Conservation (phyloP, 2,329 filamentous ascomycete species). For the Colletotrichum tanaceti region DNA sequence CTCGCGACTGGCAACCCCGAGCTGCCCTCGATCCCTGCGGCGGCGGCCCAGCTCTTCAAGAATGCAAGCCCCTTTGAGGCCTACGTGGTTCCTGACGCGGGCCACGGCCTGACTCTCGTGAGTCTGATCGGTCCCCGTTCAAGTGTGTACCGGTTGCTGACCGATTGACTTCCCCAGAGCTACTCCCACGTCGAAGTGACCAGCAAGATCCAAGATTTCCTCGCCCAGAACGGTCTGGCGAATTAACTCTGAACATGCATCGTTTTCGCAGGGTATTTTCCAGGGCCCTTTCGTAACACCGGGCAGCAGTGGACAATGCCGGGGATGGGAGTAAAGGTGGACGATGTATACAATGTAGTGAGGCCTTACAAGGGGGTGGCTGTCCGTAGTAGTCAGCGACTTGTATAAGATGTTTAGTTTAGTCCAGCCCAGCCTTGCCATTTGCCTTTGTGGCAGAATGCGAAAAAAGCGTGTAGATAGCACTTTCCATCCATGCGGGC, state of each 20-base stretch:
- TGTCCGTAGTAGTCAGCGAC: not conserved
- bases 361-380: not conserved
- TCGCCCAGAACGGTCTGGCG: constrained; percentile 44
- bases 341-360: not conserved
- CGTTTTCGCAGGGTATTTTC: not conserved
- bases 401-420: not conserved
- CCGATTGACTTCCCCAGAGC: constrained; percentile 25
- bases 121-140: constrained; percentile 1
- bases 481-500: too few species aligned
- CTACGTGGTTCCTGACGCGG: constrained; percentile 63
- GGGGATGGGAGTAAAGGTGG: too few species aligned
- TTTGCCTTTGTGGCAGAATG: not conserved
- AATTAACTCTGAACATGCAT: not conserved
- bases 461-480: not conserved
- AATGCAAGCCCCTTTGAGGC: constrained; percentile 62
- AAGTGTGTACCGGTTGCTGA: not conserved
- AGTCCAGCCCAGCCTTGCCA: too few species aligned
- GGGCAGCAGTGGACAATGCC: too few species aligned
- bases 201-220: constrained; percentile 53
- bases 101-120: constrained; percentile 64
- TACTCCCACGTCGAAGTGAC: constrained; percentile 51
- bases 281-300: not conserved
- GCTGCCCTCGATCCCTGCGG: constrained; percentile 57
- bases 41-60: constrained; percentile 55
- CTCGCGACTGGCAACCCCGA: constrained; percentile 54